These are phyloP conservation scores for Hyaloperonospora brassicae DNA, from an alignment of 352 stramenopile genomes.

Conservation along the genomic window DNA sequence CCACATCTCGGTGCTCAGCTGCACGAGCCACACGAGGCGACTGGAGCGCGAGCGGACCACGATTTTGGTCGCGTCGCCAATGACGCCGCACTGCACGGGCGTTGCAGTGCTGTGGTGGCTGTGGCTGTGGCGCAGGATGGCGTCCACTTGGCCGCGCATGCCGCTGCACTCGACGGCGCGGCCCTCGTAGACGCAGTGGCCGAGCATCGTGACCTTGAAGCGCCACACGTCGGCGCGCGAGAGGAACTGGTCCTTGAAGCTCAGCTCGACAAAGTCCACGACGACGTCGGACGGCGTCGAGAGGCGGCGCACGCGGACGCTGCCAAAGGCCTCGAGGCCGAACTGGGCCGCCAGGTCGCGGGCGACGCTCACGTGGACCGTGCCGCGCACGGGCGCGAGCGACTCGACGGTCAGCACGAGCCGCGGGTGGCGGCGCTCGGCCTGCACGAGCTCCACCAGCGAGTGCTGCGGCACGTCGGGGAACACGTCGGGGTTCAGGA, in stretches of 20 bases:
- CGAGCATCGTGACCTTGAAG: conserved; percentile 75
- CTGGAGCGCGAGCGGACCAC: conserved; percentile 91
- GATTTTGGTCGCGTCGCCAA: conserved; percentile 94
- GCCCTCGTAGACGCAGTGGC: conserved; percentile 70
- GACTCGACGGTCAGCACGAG: conserved; percentile 62
- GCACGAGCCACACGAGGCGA: conserved; percentile 95
- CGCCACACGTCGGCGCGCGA: conserved; percentile 87
- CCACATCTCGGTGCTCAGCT: conserved; percentile 95
- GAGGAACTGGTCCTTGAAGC: conserved; percentile 88
- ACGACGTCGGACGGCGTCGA: conserved; percentile 40
- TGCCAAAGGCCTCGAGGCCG: conserved; percentile 52
- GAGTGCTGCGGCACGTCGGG: conserved; percentile 47
- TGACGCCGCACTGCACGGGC: conserved; percentile 84
- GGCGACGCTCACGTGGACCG: conserved; percentile 69
- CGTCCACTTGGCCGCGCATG: conserved; percentile 89
- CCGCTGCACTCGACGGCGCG: conserved; percentile 55
- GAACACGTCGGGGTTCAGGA: conserved; percentile 73
- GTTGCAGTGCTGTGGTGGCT: conserved; percentile 15
- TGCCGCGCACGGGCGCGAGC: conserved; percentile 54
- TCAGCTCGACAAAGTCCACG: conserved; percentile 83
- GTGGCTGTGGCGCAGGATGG: conserved; percentile 52
- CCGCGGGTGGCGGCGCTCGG: conserved; percentile 44
- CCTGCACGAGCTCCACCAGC: conserved; percentile 54
- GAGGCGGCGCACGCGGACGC: conserved; percentile 49
- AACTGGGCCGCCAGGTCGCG: conserved; percentile 72